These are phyloP conservation scores for Linum lewisii DNA, from an alignment of 345 rosid species.

Conservation along the genomic window DNA sequence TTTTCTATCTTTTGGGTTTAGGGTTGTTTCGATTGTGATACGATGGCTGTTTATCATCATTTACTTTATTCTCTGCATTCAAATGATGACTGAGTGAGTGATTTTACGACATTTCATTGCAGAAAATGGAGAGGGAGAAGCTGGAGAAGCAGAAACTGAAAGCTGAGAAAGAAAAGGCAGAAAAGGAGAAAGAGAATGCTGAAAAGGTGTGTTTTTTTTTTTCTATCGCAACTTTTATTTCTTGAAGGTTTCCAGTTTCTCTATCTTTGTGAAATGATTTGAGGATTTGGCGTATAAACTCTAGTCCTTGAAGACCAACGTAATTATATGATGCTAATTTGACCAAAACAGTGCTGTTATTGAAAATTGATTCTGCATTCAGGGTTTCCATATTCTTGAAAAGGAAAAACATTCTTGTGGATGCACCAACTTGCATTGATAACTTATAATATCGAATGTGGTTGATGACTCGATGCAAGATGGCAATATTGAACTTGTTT, in stretches of 20 bases:
- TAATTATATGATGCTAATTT: neutral
- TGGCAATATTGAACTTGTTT: too few species aligned
- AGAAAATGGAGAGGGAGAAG: constrained; percentile 91
- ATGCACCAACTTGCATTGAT: too few species aligned
- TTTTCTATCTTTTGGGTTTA: neutral
- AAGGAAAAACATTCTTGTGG: too few species aligned
- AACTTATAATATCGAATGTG: too few species aligned
- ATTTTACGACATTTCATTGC: neutral
- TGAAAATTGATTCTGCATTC: neutral
- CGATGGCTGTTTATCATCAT: neutral
- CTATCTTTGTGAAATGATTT: neutral
- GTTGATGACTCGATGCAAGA: too few species aligned
- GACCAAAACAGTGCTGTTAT: neutral
- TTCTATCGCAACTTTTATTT: neutral
- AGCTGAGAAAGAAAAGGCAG: constrained; percentile 48
- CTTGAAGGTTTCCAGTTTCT: neutral
- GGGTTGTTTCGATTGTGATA: constrained; percentile 6
- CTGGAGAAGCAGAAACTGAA: constrained; percentile 49
- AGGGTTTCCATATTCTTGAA: neutral
- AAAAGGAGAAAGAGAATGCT: constrained; percentile 38
- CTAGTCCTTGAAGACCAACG: neutral
- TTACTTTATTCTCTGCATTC: neutral
- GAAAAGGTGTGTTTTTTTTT: constrained; percentile 33
- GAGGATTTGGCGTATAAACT: neutral
- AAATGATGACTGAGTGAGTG: constrained; percentile 4